Evolutionary conservation across 495 filamentous ascomycete species (phyloP).

Genomic region (Cairneyella variabilis): DNA sequence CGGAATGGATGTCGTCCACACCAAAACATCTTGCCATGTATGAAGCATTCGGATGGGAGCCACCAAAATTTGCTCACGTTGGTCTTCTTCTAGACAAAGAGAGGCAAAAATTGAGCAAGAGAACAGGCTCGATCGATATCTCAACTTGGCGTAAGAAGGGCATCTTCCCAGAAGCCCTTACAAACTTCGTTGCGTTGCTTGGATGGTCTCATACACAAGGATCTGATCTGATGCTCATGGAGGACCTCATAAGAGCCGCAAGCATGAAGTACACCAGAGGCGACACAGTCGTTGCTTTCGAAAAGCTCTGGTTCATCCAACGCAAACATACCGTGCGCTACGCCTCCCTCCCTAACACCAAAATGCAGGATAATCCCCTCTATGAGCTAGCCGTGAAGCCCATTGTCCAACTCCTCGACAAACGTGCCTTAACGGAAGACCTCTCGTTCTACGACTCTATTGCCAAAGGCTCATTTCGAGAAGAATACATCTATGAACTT

Average conservation of each 20-base stretch:
- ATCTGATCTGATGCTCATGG: slow-evolving; percentile 63
- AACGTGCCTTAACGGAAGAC: not conserved
- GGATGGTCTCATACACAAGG: slow-evolving; percentile 75
- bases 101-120: slow-evolving; percentile 86
- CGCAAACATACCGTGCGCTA: slow-evolving; percentile 55
- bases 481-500: slow-evolving; percentile 44
- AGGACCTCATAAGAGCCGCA: slow-evolving; percentile 66
- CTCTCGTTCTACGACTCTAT: slow-evolving; percentile 8
- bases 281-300: slow-evolving; percentile 77
- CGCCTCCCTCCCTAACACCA: slow-evolving; percentile 13
- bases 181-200: slow-evolving; percentile 80
- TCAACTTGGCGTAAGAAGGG: slow-evolving; percentile 59
- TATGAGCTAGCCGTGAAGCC: slow-evolving; percentile 19
- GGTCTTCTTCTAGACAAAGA: slow-evolving; percentile 74
- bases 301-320: slow-evolving; percentile 80
- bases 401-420: slow-evolving; percentile 10
- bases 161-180: slow-evolving; percentile 67
- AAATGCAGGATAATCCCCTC: slow-evolving; percentile 20
- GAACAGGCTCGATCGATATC: slow-evolving; percentile 68
- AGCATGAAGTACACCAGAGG: slow-evolving; percentile 79
- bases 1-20: slow-evolving; percentile 92
- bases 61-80: slow-evolving; percentile 82
- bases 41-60: slow-evolving; percentile 82
- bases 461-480: not conserved
- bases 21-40: slow-evolving; percentile 87